Evolutionary conservation across 2,329 filamentous ascomycete species (phyloP).

Genomic region (Fusarium dimerum): DNA sequence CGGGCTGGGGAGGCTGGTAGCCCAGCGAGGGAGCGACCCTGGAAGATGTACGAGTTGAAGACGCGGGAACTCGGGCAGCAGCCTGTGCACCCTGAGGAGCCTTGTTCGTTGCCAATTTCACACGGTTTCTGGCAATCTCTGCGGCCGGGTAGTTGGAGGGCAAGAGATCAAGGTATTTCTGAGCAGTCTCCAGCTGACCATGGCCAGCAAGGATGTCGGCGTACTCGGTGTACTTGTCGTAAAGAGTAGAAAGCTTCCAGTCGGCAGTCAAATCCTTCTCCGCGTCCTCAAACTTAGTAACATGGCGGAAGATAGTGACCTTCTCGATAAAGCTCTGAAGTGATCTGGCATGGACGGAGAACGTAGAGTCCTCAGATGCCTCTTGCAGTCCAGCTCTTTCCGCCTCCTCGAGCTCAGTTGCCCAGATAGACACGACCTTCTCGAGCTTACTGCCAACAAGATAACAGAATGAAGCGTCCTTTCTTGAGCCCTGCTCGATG

Average conservation of each 20-base stretch:
- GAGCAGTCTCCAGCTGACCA: slow-evolving; percentile 81
- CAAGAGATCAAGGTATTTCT: slow-evolving; percentile 88
- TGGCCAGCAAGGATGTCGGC: slow-evolving; percentile 92
- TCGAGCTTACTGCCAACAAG: slow-evolving; percentile 94
- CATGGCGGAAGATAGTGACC: slow-evolving; percentile 92
- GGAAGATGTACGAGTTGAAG: slow-evolving; percentile 37
- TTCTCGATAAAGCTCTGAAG: slow-evolving; percentile 97
- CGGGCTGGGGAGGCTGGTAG: slow-evolving; percentile 51
- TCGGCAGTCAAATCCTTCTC: slow-evolving; percentile 71
- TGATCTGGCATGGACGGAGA: slow-evolving; percentile 86
- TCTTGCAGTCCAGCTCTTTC: slow-evolving; percentile 75
- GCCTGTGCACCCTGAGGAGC: slow-evolving; percentile 26
- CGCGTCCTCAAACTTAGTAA: slow-evolving; percentile 84
- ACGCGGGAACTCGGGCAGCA: slow-evolving; percentile 25
- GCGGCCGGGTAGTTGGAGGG: slow-evolving; percentile 82
- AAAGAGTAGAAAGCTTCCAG: slow-evolving; percentile 87
- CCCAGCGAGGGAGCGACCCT: slow-evolving; percentile 44
- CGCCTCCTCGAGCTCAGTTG: slow-evolving; percentile 81
- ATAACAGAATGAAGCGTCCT: slow-evolving; percentile 96
- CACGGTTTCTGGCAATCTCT: slow-evolving; percentile 80
- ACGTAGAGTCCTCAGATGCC: slow-evolving; percentile 72
- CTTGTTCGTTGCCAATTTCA: slow-evolving; percentile 76
- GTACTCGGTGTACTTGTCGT: slow-evolving; percentile 96
- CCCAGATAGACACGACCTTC: slow-evolving; percentile 95
- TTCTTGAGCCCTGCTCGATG: slow-evolving; percentile 72